A percentile compares a stretch with the other conserved stretches of the same genome.
Conservation (phyloP, 1,284 basidiomycete genomes). For the Ustilago trichophora region DNA sequence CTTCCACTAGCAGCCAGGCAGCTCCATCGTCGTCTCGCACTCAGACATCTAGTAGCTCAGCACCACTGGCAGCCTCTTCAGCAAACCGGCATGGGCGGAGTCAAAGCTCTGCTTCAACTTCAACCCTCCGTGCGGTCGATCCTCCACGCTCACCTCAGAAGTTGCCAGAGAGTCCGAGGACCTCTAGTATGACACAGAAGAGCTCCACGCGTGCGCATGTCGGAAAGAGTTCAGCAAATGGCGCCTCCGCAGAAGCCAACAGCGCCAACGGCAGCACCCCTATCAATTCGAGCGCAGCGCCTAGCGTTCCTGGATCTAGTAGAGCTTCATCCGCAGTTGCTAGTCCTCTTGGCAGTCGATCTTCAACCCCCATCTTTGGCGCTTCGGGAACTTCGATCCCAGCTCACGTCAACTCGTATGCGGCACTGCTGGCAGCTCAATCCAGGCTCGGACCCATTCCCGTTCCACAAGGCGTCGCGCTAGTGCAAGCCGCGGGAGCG, state of each 20-base stretch:
- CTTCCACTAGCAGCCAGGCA: not conserved
- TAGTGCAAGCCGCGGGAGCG: constrained; percentile 27
- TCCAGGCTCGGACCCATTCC: constrained; percentile 40
- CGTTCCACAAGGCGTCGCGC: constrained; percentile 44
- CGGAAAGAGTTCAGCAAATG: not conserved
- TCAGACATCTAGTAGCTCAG: not conserved
- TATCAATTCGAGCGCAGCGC: constrained; percentile 15
- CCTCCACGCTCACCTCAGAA: constrained; percentile 21
- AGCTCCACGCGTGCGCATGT: not conserved
- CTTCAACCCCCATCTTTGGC: constrained; percentile 34
- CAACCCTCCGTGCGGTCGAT: constrained; percentile 12
- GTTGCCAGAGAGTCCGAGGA: constrained; percentile 10
- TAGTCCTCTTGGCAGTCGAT: constrained; percentile 35
- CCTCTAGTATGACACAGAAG: constrained; percentile 9
- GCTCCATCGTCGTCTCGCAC: not conserved
- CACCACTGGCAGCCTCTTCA: not conserved
- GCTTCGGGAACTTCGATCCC: constrained; percentile 29
- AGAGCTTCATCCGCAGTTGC: constrained; percentile 22
- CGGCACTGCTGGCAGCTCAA: constrained; percentile 43
- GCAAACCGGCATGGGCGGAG: constrained; percentile 6
- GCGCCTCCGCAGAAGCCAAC: not conserved
- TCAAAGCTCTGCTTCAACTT: constrained; percentile 15
- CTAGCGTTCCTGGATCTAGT: constrained; percentile 27
- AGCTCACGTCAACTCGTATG: constrained; percentile 46
- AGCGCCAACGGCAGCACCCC: constrained; percentile 6